Conservation (phyloP, 805 yeast genomes). For the Naumovozyma baii region DNA sequence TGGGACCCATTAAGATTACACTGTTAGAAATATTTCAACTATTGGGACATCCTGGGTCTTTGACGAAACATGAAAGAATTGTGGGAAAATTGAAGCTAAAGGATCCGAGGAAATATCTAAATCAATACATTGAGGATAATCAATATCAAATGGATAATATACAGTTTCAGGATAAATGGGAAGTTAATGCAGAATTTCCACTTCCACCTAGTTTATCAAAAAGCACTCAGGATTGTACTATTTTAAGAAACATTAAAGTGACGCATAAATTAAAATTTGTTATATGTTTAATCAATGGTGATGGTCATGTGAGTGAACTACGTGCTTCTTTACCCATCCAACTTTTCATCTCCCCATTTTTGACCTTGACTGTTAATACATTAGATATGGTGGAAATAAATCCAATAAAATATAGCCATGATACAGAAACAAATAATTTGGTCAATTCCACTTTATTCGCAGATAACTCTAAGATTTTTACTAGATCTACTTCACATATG, state of each 20-base stretch:
- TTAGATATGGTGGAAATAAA: not conserved
- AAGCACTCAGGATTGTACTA: constrained; percentile 81
- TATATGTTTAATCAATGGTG: constrained; percentile 72
- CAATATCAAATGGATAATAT: not conserved
- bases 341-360: constrained; percentile 72
- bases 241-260: constrained; percentile 61
- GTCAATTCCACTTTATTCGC: not conserved
- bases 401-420: not conserved
- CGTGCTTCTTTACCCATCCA: constrained; percentile 82
- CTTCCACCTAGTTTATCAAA: constrained; percentile 66
- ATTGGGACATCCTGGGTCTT: constrained; percentile 48
- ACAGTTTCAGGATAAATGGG: constrained; percentile 57
- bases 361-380: constrained; percentile 41
- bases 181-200: constrained; percentile 45
- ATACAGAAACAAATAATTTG: not conserved
- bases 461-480: not conserved
- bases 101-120: constrained; percentile 32
- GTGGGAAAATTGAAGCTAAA: constrained; percentile 45
- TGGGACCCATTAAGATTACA: constrained; percentile 64
- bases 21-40: constrained; percentile 60
- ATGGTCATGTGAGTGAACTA: constrained; percentile 85
- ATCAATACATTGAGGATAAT: constrained; percentile 21
- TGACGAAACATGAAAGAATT: constrained; percentile 52
- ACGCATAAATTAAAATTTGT: constrained; percentile 81
- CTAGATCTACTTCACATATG: constrained; percentile 1